phyloP scores from a whole-genome alignment of 495 filamentous ascomycete genomes.

The Penicillium nucicola region DNA sequence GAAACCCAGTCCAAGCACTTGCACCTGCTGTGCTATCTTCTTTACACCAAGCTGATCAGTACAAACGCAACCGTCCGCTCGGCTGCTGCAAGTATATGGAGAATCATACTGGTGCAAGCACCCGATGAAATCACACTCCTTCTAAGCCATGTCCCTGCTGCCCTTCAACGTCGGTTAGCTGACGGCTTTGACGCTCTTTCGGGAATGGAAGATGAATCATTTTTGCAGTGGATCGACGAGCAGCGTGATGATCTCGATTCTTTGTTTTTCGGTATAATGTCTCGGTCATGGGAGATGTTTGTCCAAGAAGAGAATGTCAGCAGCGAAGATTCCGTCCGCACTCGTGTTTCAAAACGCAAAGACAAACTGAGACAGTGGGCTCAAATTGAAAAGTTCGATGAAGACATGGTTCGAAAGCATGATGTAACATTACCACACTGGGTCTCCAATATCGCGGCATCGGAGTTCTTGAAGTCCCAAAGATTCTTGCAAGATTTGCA shows the following conservation, averaged over 20 bases:
- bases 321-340: conserved; percentile 67
- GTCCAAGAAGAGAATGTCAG: conserved; percentile 73
- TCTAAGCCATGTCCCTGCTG: conserved; percentile 62
- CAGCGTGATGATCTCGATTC: conserved; percentile 76
- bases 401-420: conserved; percentile 71
- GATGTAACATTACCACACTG: conserved; percentile 82
- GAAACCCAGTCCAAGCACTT: conserved; percentile 73
- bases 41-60: conserved; percentile 80
- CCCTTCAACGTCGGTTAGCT: conserved; percentile 68
- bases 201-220: conserved; percentile 82
- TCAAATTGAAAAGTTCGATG: conserved; percentile 58
- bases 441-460: conserved; percentile 90
- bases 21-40: conserved; percentile 80
- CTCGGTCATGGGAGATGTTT: conserved; percentile 80
- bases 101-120: conserved; percentile 90
- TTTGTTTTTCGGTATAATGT: conserved; percentile 75
- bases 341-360: conserved; percentile 66
- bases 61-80: conserved; percentile 60
- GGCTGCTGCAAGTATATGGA: conserved; percentile 79
- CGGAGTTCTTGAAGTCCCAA: conserved; percentile 89
- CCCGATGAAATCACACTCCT: conserved; percentile 74
- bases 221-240: conserved; percentile 83
- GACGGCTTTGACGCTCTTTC: conserved; percentile 79
- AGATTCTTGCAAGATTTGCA: conserved; percentile 85
- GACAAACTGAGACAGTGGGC: conserved; percentile 81